Evolutionary conservation across 208 protist species (phyloP), one percentile per base, ranked within the genome.

Genomic region (Crithidia brevicula): DNA sequence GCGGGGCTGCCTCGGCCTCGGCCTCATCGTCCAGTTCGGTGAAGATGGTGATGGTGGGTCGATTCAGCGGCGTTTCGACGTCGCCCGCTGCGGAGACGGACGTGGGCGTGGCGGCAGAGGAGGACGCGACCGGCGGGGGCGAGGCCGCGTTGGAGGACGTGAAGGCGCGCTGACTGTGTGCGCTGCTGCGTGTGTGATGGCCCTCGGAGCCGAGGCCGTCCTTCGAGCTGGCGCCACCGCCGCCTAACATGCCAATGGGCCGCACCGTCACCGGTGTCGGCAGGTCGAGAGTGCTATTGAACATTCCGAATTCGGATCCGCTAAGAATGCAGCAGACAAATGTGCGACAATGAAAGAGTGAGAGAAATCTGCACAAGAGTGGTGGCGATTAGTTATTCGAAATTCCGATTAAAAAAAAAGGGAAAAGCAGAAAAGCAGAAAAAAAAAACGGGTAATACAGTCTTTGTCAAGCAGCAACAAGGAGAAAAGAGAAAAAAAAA

Each of bases 41-140:
- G 54, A 80, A 67, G 58, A 92, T 86, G 22, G 77, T 85, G 42
- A 92, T 45, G 42, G 56, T 82, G 7, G 56, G 67, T 15, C 72
- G 74, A 3, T 28, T 45, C 43, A n/a, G 10, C 30, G 30, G 27
- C 43, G 30, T 9, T 6, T 27, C 11, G 23, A 25, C 22, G n/a
- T 42, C 45, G 18, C 16, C 45, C 1, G 18, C 30, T n/a, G 38
- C 20, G 60, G 42, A 59, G 60, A 28, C 1, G 47, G 66, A 22
- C 42, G 56, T 61, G 23, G 22, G n/a, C 23, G 50, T 25, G 2
- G 27, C n/a, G 0, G 58, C 11, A 6, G 4, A 18, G 4, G 50
- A 38, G 9, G 18, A 15, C 40, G 47, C 22, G 30, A 36, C 36
- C 6, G 20, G 20, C 22, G n/a, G 30, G 7, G 49, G 36, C 3